phyloP scores from a whole-genome alignment of 371 early-diverging fungal genomes.

The Rhizopus delemar region DNA sequence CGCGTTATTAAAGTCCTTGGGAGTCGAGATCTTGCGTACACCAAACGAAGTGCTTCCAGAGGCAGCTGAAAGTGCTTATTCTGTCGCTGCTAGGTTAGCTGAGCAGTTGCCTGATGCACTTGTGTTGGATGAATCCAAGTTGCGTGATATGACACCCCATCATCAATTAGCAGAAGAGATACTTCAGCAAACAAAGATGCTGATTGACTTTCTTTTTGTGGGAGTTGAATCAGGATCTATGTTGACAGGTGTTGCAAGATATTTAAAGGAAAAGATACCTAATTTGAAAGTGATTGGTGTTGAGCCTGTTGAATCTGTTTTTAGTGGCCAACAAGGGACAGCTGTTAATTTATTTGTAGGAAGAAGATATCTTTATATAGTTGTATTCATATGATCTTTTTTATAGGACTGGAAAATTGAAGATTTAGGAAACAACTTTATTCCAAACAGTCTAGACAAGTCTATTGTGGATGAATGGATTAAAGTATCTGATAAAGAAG shows the following conservation, averaged over 20 bases:
- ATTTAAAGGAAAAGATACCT: conserved; percentile 92
- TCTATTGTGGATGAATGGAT: conserved; percentile 88
- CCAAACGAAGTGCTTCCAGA: conserved; percentile 98
- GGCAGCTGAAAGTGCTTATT: conserved; percentile 95
- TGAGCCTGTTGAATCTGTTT: conserved; percentile 92
- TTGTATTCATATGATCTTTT: background rate
- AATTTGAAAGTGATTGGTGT: conserved; percentile 85
- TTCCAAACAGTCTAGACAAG: conserved; percentile 89
- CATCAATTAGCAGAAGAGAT: conserved; percentile 95
- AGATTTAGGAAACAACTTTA: conserved; percentile 98
- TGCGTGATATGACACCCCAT: conserved; percentile 68
- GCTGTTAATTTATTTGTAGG: background rate
- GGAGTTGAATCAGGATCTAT: conserved; percentile 98
- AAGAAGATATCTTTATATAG: background rate
- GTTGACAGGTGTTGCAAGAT: conserved; percentile 90
- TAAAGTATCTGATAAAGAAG: conserved; percentile 91
- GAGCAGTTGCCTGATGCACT: conserved; percentile 92
- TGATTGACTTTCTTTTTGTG: conserved; percentile 95
- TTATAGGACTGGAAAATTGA: conserved; percentile 55
- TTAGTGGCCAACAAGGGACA: conserved; percentile 66
- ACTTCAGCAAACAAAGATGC: conserved; percentile 79
- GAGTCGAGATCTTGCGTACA: conserved; percentile 96
- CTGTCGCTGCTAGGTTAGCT: conserved; percentile 90
- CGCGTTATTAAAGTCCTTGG: conserved; percentile 93
- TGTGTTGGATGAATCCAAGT: conserved; percentile 91